Conservation (phyloP, 2,329 filamentous ascomycete genomes). For the Verticillium dahliae region DNA sequence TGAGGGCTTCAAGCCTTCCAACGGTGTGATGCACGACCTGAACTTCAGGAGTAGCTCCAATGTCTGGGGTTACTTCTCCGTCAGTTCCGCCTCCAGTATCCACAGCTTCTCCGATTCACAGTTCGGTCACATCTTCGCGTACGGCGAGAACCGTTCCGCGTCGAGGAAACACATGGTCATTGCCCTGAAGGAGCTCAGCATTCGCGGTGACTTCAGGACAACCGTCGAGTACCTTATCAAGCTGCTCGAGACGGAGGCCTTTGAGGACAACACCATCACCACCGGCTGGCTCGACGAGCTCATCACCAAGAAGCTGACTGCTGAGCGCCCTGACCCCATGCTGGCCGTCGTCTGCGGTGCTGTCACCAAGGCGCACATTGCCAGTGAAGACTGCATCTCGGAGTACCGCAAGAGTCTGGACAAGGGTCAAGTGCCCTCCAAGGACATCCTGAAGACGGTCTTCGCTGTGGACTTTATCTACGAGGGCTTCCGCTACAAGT, state of each 20-base stretch:
- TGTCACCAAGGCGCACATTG: conserved; percentile 87
- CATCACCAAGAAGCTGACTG: conserved; percentile 94
- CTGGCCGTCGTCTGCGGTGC: conserved; percentile 94
- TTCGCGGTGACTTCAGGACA: conserved; percentile 97
- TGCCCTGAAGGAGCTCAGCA: conserved; percentile 95
- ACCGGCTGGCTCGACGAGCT: conserved; percentile 98
- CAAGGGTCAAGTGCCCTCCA: conserved; percentile 94
- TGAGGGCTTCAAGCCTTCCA: conserved; percentile 98
- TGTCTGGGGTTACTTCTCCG: conserved; percentile 99
- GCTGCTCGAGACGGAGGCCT: conserved; percentile 93
- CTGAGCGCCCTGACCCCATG: conserved; percentile 88
- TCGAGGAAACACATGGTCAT: conserved; percentile 99
- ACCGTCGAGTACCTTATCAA: conserved; percentile 99
- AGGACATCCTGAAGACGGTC: conserved; percentile 94
- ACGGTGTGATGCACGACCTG: conserved; percentile 96
- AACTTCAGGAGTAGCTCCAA: conserved; percentile 99
- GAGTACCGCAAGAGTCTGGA: conserved; percentile 87
- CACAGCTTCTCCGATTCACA: conserved; percentile 99
- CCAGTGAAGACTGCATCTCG: conserved; percentile 81
- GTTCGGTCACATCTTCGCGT: conserved; percentile 98
- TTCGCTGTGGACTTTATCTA: conserved; percentile 99
- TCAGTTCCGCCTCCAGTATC: conserved; percentile 91
- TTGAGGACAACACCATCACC: conserved; percentile 98
- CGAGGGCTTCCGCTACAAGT: conserved; percentile 93
- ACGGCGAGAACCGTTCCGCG: conserved; percentile 92